Conservation (phyloP, 139 green algal species). For the Auxenochlorella protothecoides region DNA sequence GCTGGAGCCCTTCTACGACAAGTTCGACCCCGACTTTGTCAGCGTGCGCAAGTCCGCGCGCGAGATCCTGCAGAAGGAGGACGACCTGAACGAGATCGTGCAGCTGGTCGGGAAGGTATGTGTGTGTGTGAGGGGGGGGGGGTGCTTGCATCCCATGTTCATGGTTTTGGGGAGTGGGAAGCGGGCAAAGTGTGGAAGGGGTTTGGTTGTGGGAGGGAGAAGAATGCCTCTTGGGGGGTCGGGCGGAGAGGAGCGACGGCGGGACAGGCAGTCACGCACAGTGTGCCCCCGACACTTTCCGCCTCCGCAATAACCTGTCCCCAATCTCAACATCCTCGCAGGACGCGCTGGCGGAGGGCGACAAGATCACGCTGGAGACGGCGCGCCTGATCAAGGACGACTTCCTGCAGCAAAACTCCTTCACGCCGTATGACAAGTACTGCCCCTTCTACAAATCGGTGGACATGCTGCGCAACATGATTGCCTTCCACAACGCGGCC, state of each 20-base stretch:
- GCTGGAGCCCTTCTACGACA: constrained; percentile 95
- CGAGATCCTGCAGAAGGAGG: constrained; percentile 96
- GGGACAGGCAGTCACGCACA: too few species aligned
- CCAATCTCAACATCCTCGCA: constrained; percentile 1
- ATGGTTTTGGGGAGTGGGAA: not conserved
- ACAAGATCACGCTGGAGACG: constrained; percentile 97
- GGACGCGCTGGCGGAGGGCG: constrained; percentile 89
- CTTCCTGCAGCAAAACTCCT: constrained; percentile 98
- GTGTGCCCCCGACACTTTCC: too few species aligned
- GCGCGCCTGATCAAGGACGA: constrained; percentile 97
- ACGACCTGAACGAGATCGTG: constrained; percentile 99
- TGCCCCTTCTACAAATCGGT: constrained; percentile 98
- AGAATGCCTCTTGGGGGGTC: not conserved
- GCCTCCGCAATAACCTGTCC: too few species aligned
- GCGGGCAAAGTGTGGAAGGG: not conserved
- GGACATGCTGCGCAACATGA: constrained; percentile 96
- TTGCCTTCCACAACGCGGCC: constrained; percentile 65
- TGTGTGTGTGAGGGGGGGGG: not conserved
- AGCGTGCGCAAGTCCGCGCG: constrained; percentile 38
- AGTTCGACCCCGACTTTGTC: constrained; percentile 62
- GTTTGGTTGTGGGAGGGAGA: not conserved
- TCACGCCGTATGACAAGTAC: constrained; percentile 92
- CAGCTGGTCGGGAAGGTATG: constrained; percentile 93
- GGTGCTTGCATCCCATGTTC: too few species aligned
- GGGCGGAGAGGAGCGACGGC: too few species aligned